Percentiles rank a stretch among this genome's conserved stretches.
Conservation (phyloP, 2,329 filamentous ascomycete species). For the Monascus ruber region DNA sequence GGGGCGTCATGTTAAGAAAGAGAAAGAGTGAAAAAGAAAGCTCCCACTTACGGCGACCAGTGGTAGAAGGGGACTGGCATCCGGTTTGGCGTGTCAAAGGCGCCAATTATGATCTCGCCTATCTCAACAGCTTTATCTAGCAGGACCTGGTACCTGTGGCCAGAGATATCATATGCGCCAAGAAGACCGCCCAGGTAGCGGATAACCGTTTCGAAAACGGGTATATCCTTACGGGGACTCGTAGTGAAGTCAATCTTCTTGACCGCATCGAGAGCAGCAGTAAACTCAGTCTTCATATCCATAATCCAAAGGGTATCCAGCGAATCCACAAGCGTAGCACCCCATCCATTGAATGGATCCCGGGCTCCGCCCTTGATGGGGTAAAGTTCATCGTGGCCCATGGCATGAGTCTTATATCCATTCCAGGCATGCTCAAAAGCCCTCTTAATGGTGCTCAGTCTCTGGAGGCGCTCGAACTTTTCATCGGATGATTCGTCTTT, state of each 20-base stretch:
- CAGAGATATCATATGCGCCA: slow-evolving; percentile 77
- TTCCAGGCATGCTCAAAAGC: slow-evolving; percentile 71
- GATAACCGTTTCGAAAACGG: slow-evolving; percentile 88
- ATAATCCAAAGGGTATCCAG: slow-evolving; percentile 83
- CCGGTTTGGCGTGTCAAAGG: slow-evolving; percentile 85
- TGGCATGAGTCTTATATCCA: slow-evolving; percentile 69
- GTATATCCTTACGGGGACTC: slow-evolving; percentile 56
- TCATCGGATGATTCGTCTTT: slow-evolving; percentile 48
- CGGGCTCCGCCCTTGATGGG: slow-evolving; percentile 57
- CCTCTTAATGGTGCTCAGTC: slow-evolving; percentile 56
- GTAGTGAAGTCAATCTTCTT: slow-evolving; percentile 73
- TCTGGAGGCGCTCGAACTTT: slow-evolving; percentile 51
- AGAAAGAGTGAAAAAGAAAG: background rate
- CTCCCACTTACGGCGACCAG: slow-evolving; percentile 52
- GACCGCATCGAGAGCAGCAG: slow-evolving; percentile 60
- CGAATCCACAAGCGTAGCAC: slow-evolving; percentile 72
- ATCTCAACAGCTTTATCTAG: slow-evolving; percentile 70
- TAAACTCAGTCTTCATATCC: slow-evolving; percentile 66
- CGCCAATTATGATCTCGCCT: slow-evolving; percentile 66
- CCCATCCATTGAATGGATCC: slow-evolving; percentile 87
- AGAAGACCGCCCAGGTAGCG: slow-evolving; percentile 80
- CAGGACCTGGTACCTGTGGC: slow-evolving; percentile 54
- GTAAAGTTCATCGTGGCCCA: slow-evolving; percentile 74
- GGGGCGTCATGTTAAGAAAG: slow-evolving; percentile 6
- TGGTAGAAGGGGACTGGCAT: slow-evolving; percentile 77